Conservation (phyloP, 2,329 filamentous ascomycete species). For the Herpotrichia juniperi region DNA sequence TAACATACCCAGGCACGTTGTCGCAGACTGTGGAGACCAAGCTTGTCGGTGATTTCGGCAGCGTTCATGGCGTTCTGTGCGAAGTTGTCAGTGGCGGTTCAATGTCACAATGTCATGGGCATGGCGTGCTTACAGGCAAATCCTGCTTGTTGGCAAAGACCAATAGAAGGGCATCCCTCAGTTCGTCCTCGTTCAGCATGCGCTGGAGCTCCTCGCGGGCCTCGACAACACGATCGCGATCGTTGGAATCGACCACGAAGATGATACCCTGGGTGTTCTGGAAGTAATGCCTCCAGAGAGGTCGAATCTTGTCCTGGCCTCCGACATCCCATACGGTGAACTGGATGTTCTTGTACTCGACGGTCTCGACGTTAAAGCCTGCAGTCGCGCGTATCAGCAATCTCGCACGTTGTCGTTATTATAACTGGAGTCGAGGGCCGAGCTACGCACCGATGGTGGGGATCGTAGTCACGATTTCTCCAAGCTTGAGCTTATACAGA, state of each 20-base stretch:
- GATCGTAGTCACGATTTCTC: constrained; percentile 97
- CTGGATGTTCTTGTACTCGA: constrained; percentile 99
- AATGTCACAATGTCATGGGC: constrained; percentile 1
- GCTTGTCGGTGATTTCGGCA: constrained; percentile 99
- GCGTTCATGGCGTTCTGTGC: constrained; percentile 97
- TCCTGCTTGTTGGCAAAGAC: constrained; percentile 99
- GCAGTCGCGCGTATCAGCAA: constrained; percentile 29
- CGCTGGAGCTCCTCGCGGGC: constrained; percentile 92
- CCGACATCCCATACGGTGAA: constrained; percentile 99
- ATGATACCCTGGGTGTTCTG: constrained; percentile 95
- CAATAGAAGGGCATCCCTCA: constrained; percentile 91
- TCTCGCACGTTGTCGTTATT: background rate
- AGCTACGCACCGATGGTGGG: constrained; percentile 76
- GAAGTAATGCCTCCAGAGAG: constrained; percentile 97
- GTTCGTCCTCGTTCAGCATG: constrained; percentile 97
- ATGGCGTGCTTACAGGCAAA: constrained; percentile 70
- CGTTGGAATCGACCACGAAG: constrained; percentile 97
- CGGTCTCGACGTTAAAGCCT: constrained; percentile 97
- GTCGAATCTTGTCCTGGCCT: constrained; percentile 98
- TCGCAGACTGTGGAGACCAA: constrained; percentile 98
- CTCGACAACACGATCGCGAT: constrained; percentile 89
- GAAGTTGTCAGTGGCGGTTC: constrained; percentile 18
- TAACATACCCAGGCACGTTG: constrained; percentile 95
- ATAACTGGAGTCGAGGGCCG: background rate
- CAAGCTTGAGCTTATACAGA: constrained; percentile 98